phyloP scores from a whole-genome alignment of 2,329 filamentous ascomycete genomes.

The Lachnum nothofagi region DNA sequence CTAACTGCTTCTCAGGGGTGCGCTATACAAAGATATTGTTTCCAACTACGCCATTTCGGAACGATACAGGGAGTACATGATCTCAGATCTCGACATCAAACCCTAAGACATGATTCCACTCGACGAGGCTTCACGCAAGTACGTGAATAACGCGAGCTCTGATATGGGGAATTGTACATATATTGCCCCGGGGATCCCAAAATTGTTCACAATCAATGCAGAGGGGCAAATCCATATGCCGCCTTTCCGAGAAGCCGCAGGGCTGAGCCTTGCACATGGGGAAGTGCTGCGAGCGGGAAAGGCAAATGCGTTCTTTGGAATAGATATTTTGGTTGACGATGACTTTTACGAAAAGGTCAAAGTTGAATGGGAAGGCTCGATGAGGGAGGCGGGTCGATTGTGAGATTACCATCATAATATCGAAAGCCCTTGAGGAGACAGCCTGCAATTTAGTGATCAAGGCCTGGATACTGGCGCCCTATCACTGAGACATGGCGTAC shows the following conservation, averaged over 20 bases:
- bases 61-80: too few species aligned
- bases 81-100: constrained; percentile 40
- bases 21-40: too few species aligned
- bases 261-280: constrained; percentile 28
- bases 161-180: constrained; percentile 58
- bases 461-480: too few species aligned
- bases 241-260: constrained; percentile 35
- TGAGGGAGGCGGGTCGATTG: too few species aligned
- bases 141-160: constrained; percentile 53
- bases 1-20: too few species aligned
- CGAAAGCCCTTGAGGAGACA: too few species aligned
- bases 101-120: too few species aligned
- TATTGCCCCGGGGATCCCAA: constrained; percentile 50
- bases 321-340: constrained; percentile 43
- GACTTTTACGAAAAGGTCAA: constrained; percentile 41
- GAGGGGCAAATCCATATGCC: constrained; percentile 48
- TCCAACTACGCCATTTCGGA: constrained; percentile 38
- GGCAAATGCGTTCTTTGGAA: constrained; percentile 39
- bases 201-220: constrained; percentile 47
- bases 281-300: constrained; percentile 23
- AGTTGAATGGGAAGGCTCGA: too few species aligned
- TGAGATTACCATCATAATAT: too few species aligned
- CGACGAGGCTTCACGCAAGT: constrained; percentile 37
- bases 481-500: too few species aligned
- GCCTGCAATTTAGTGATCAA: too few species aligned